Base-by-base conservation (phyloP, 805 yeast species). In the Spathaspora passalidarum region DNA sequence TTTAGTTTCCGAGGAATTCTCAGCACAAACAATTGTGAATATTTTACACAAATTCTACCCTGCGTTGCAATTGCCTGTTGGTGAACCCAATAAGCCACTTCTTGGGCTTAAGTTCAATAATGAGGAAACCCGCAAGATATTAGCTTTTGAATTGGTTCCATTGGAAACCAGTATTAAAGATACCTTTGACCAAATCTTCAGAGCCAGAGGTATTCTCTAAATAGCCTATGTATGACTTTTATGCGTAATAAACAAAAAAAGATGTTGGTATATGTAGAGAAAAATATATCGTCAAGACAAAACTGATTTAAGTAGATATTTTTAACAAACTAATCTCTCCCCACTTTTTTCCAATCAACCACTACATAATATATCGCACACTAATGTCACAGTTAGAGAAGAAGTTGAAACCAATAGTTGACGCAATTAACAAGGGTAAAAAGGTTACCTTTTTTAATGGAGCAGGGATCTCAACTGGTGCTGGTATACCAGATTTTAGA, bases 401-500 rank as follows among this genome's bases (percentile, higher is more conserved):
- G 21, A 16, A 39, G 14, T 19, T 47, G 18, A 32, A 22, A 29
- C 71, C 72, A 2, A 45, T 72, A 26, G 65, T 57, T 11, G 63
- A 61, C 2, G 66, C 64, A 2, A 55, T 72, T 18, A 52, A 59
- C 37, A 38, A 49, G 3, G 66, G 66, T 1, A 69, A 65, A 51
- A 76, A 78, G 51, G 76, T 84, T 5, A 78, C 83, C 0, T 82
- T 86, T 56, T 78, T 86, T 67, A 84, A 83, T 7, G 99, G 99
- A 1, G 99, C 99, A 0, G 99, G 99, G 1, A 82, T 90, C 34
- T 88, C 97, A 2, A 92, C 98, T 0, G 73, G 87, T 2, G 90
- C 96, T 40, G 99, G 98, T 0, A 92, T 91, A 39, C 99, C 98
- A 0, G 99, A 92, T 62, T 92, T 92, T 62, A 73, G 98, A 54